Evolutionary conservation across 495 filamentous ascomycete genomes (phyloP), one percentile per base, ranked within the genome.

Genomic region (Podospora bellae-mahoneyi): DNA sequence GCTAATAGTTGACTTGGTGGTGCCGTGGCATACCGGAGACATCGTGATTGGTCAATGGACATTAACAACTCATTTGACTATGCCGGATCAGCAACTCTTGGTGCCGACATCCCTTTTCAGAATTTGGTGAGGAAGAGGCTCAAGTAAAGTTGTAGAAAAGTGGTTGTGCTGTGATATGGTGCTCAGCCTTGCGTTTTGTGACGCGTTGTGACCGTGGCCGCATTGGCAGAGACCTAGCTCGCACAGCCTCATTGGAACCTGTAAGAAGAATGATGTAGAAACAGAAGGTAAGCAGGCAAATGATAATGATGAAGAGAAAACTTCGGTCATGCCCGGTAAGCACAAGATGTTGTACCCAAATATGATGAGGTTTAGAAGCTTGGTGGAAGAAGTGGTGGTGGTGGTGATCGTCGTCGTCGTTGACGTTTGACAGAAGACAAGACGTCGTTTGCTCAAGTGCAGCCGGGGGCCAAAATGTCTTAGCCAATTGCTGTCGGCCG

Each of bases 171-270:
- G 39, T 48, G 39, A 48, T 48, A 48, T 48, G 39, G 9, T 48
- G 55, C 64, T 66, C 64, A 70, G 68, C 68, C 64, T 61, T 63
- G 26, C 15, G 64, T 54, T 7, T 32, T 66, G 68, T 70, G 20
- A 66, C 68, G 60, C 39, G 39, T 48, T 48, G 39, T 48, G 39
- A 48, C 39, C 39, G 54, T 62, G 65, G 68, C 64, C 65, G 68
- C 68, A 64, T 64, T 26, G 18, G 15, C 16, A 34, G 61, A 6
- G 61, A 30, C 68, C 64, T 59, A 60, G 60, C 63, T 16, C 54
- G 23, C 62, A 68, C 67, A 61, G 67, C 67, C 67, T 39, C 67
- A 58, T 62, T 64, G 62, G 61, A 61, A 53, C 3, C 58, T 18
- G 19, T 34, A 67, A 67, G 19, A 18, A 53, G 60, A 15, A 16